Base-by-base conservation (phyloP, 1,284 basidiomycete species). In the Malassezia furfur region DNA sequence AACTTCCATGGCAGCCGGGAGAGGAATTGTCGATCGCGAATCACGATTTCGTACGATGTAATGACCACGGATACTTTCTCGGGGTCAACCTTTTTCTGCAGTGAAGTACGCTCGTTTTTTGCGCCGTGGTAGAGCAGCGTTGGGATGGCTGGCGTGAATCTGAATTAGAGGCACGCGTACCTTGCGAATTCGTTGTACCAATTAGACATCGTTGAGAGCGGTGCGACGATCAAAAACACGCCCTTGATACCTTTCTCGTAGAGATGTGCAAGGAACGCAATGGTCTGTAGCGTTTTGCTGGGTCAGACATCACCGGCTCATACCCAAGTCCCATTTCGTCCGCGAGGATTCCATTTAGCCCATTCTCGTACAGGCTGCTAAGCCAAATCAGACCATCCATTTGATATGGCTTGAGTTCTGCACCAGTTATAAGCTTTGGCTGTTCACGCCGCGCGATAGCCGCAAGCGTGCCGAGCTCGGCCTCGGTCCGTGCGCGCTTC, bases 311-410 rank as follows among this genome's bases (percentile, higher is more conserved):
- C 14, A 31, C 22, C 1, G 19, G 9, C 3, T 31, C 54, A 1
- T 43, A 54, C 52, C 70, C 90, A 0, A 94, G 78, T 34, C 91
- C 91, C 91, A 96, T 96, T 74, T 96, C 87, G 65, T 90, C 87
- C 39, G 87, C 64, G 31, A 96, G 76, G 55, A 96, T 96, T 2
- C 93, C 91, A 36, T 90, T 91, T 48, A 96, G 84, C 2, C 93
- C 91, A 66, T 93, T 94, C 76, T 89, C 84, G 75, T 91, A 89
- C 10, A 98, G 78, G 32, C 84, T 85, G 5, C 87, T 85, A 85
- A 98, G 89, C 93, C 93, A 98, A 62, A 93, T 87, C 14, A 96
- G 82, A 5, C 93, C 93, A 49, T 91, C 88, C 1, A 96, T 80
- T 75, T 98, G 93, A 72, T 96, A 96, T 44, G 86, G 82, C 66